Percentiles rank a stretch among this genome's conserved stretches.
phyloP scores from a whole-genome alignment of 257 asterid species.

The Schizonepeta tenuifolia region DNA sequence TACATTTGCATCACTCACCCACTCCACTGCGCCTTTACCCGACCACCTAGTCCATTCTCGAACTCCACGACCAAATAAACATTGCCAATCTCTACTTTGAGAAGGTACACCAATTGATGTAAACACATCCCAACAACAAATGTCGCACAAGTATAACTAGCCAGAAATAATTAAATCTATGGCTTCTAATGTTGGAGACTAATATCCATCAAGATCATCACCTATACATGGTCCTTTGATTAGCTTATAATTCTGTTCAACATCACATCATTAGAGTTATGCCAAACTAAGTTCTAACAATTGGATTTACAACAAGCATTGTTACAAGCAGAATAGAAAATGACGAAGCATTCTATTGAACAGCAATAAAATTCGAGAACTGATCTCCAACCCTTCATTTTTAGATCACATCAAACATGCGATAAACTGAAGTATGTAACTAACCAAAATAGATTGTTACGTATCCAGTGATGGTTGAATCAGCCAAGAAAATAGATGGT shows the following conservation, averaged over 20 bases:
- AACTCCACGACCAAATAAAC: not conserved
- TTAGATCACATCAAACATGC: not conserved
- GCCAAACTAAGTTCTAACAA: not conserved
- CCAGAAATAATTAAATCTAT: not conserved
- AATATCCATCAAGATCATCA: not conserved
- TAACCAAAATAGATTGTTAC: not conserved
- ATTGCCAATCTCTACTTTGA: not conserved
- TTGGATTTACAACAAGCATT: not conserved
- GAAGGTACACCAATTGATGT: not conserved
- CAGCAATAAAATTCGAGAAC: not conserved
- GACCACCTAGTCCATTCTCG: not conserved
- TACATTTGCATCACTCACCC: not conserved
- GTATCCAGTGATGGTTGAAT: not conserved
- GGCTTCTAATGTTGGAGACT: not conserved
- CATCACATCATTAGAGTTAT: not conserved
- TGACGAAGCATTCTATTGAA: not conserved
- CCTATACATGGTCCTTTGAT: not conserved
- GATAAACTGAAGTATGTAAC: not conserved
- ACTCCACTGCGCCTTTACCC: no score
- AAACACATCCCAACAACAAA: not conserved
- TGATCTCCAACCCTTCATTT: not conserved
- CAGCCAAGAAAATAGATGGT: not conserved
- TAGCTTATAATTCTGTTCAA: not conserved
- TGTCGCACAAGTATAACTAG: not conserved
- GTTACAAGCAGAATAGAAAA: not conserved